Conservation (phyloP, 345 rosid genomes). For the Orychophragmus violaceus region DNA sequence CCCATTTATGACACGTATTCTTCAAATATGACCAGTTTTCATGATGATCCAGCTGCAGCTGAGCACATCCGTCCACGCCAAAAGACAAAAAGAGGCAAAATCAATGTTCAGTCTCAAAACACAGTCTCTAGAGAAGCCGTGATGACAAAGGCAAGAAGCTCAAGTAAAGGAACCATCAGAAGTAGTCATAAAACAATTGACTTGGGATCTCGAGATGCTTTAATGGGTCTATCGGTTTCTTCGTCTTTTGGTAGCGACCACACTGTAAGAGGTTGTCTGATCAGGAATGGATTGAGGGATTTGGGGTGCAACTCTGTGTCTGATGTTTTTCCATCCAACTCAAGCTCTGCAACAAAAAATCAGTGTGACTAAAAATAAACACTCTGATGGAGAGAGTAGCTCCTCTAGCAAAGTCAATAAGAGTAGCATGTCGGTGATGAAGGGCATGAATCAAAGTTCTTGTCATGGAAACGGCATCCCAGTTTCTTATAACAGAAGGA, state of each 20-base stretch:
- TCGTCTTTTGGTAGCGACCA: slow-evolving; percentile 40
- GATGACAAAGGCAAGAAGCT: slow-evolving; percentile 39
- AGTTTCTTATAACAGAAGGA: slow-evolving; percentile 55
- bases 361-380: slow-evolving; percentile 40
- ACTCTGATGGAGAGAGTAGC: slow-evolving; percentile 59
- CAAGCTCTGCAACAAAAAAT: slow-evolving; percentile 40
- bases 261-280: slow-evolving; percentile 30
- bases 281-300: slow-evolving; percentile 48
- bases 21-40: slow-evolving; percentile 52
- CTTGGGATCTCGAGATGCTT: slow-evolving; percentile 23
- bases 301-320: slow-evolving; percentile 51
- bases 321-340: slow-evolving; percentile 39
- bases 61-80: slow-evolving; percentile 5
- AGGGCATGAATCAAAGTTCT: slow-evolving; percentile 37
- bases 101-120: slow-evolving; percentile 15
- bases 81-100: slow-evolving; percentile 16
- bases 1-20: slow-evolving; percentile 61
- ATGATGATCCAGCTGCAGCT: slow-evolving; percentile 27
- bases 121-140: slow-evolving; percentile 21
- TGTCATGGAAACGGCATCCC: slow-evolving; percentile 42
- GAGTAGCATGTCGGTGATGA: slow-evolving; percentile 34
- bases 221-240: slow-evolving; percentile 21
- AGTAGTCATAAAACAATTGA: slow-evolving; percentile 39
- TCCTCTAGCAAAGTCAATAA: slow-evolving; percentile 54
- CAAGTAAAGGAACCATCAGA: slow-evolving; percentile 39